A percentile compares a stretch with the other conserved stretches of the same genome.
phyloP scores from a whole-genome alignment of 345 rosid genomes.

The Acer yangbiense region DNA sequence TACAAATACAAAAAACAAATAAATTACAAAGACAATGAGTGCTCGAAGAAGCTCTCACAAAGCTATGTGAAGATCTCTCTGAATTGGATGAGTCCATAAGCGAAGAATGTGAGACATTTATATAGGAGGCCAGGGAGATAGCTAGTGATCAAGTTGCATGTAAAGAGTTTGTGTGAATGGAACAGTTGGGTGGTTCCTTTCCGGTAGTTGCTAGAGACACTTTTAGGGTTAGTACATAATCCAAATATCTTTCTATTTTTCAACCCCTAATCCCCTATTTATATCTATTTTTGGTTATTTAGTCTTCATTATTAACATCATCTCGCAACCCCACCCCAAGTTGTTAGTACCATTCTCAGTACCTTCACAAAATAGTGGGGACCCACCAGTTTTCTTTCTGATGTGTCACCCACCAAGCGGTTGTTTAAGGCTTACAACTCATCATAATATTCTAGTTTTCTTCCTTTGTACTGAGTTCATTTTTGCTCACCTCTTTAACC shows the following conservation, averaged over 20 bases:
- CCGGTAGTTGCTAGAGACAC: slow-evolving; percentile 39
- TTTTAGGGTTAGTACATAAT: slow-evolving; percentile 14
- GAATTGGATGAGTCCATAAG: slow-evolving; percentile 1
- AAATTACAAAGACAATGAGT: not conserved
- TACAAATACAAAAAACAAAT: not conserved
- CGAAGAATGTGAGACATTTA: slow-evolving; percentile 26
- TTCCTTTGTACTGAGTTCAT: no score
- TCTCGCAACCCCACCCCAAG: slow-evolving; percentile 13
- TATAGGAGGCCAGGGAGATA: slow-evolving; percentile 30
- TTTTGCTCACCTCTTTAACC: no score
- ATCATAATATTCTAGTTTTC: slow-evolving; percentile 20
- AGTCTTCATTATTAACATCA: not conserved
- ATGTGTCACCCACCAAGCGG: slow-evolving; percentile 82
- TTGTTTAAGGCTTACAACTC: slow-evolving; percentile 59
- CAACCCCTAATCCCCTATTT: slow-evolving; percentile 22
- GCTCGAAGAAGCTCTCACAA: not conserved
- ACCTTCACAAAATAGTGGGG: slow-evolving; percentile 20
- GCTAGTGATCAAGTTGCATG: slow-evolving; percentile 33
- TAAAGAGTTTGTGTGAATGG: slow-evolving; percentile 11
- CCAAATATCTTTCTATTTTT: slow-evolving; percentile 18
- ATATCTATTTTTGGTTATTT: slow-evolving; percentile 15
- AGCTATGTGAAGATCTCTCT: not conserved
- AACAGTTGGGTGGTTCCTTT: slow-evolving; percentile 29
- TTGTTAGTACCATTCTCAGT: slow-evolving; percentile 16
- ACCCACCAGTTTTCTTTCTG: slow-evolving; percentile 49